A percentile compares a stretch with the other conserved stretches of the same genome.
phyloP scores from a whole-genome alignment of 331 rosid species.

The Acacia concinna region DNA sequence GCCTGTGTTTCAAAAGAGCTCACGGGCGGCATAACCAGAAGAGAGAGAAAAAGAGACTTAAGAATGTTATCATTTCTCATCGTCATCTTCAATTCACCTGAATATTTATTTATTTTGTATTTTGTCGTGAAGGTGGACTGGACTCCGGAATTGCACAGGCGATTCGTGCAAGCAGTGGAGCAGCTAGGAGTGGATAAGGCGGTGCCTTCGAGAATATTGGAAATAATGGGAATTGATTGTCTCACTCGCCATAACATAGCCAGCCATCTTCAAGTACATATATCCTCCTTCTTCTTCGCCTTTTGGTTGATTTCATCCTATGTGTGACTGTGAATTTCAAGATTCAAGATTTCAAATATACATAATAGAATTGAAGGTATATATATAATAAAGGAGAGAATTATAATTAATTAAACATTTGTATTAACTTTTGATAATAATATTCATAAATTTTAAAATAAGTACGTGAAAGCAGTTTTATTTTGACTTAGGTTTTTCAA shows the following conservation, averaged over 20 bases:
- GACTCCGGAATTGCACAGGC: slow-evolving; percentile 90
- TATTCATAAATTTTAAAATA: no score
- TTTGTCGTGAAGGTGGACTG: slow-evolving; percentile 69
- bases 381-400: background rate
- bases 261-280: slow-evolving; percentile 87
- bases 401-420: no score
- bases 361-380: background rate
- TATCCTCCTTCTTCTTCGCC: background rate
- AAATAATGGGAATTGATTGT: slow-evolving; percentile 94
- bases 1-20: slow-evolving; percentile 16
- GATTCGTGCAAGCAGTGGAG: slow-evolving; percentile 97
- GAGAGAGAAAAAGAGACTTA: background rate
- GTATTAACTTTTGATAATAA: no score
- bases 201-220: slow-evolving; percentile 93
- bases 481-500: no score
- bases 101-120: background rate
- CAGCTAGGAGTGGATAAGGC: slow-evolving; percentile 95
- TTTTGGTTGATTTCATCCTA: background rate
- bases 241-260: slow-evolving; percentile 99
- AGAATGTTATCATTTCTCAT: background rate
- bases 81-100: background rate
- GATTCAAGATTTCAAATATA: no score
- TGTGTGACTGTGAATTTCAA: no score
- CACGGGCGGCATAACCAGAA: slow-evolving; percentile 37
- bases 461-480: no score